Percentiles rank a stretch among this genome's conserved stretches.
Evolutionary conservation across 2,329 filamentous ascomycete species (phyloP).

Genomic region (Arthrobotrys sinensis): DNA sequence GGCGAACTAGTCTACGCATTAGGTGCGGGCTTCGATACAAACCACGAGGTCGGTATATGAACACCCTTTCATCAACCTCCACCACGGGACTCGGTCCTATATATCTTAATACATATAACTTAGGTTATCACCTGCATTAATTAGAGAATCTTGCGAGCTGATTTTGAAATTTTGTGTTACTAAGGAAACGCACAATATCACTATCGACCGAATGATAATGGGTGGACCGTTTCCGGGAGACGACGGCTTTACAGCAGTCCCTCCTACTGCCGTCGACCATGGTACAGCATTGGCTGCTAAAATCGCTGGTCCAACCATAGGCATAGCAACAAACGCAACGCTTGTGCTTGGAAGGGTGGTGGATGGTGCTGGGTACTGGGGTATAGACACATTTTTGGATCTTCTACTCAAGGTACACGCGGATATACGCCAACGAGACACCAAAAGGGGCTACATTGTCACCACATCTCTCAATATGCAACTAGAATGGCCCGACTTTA

Average conservation of each 20-base stretch:
- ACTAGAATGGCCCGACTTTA: too few relatives aligned
- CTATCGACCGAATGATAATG: slow-evolving; percentile 22
- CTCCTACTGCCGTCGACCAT: neutral
- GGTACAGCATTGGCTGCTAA: slow-evolving; percentile 22
- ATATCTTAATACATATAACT: too few relatives aligned
- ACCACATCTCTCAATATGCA: neutral
- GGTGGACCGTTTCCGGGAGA: slow-evolving; percentile 15
- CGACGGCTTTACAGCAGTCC: neutral
- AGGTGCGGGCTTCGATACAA: slow-evolving; percentile 26
- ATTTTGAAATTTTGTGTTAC: neutral
- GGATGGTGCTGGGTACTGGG: slow-evolving; percentile 2
- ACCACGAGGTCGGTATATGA: slow-evolving; percentile 15
- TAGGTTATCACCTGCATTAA: too few relatives aligned
- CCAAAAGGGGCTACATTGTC: slow-evolving; percentile 7
- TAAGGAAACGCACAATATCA: slow-evolving; percentile 22
- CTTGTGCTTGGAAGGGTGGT: slow-evolving; percentile 10
- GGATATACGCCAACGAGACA: neutral
- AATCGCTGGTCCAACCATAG: slow-evolving; percentile 19
- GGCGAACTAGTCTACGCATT: slow-evolving; percentile 16
- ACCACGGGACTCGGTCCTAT: too few relatives aligned
- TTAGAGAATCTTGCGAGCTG: too few relatives aligned
- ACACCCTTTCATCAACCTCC: neutral
- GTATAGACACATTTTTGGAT: neutral
- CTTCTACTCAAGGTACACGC: slow-evolving; percentile 11
- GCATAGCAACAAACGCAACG: slow-evolving; percentile 20